Conservation (phyloP, 2,329 filamentous ascomycete genomes). For the Fusarium staphyleae region DNA sequence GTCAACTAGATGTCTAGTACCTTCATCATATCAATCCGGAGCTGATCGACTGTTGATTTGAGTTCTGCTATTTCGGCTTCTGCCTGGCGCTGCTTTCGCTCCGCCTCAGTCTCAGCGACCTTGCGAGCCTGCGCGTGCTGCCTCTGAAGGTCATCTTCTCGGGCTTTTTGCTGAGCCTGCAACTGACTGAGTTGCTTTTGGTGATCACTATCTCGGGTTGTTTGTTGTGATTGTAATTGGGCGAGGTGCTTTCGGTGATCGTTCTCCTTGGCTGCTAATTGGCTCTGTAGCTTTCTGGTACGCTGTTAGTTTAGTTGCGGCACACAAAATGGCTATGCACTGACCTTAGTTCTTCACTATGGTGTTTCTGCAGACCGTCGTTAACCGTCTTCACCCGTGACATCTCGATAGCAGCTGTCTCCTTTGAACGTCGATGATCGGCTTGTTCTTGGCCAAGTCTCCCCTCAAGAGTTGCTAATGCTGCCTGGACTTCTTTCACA, state of each 20-base stretch:
- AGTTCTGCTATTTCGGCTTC: conserved; percentile 72
- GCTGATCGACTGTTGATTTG: conserved; percentile 63
- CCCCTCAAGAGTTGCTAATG: conserved; percentile 56
- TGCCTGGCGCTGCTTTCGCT: conserved; percentile 55
- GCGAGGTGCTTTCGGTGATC: conserved; percentile 43
- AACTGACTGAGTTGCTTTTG: conserved; percentile 39
- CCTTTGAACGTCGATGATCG: conserved; percentile 70
- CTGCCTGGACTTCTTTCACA: conserved; percentile 56
- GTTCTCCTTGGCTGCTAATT: conserved; percentile 42
- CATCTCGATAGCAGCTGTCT: conserved; percentile 55
- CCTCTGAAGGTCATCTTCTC: conserved; percentile 48
- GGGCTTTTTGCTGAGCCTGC: conserved; percentile 28
- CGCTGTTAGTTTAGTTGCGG: conserved; percentile 21
- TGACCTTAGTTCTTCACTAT: conserved; percentile 70
- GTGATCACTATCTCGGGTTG: conserved; percentile 38
- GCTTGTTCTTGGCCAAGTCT: conserved; percentile 75
- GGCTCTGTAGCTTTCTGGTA: conserved; percentile 44
- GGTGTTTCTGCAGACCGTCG: conserved; percentile 72
- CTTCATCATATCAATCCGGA: conserved; percentile 70
- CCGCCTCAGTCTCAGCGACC: conserved; percentile 56
- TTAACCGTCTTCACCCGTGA: conserved; percentile 67
- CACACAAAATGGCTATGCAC: conserved; percentile 25
- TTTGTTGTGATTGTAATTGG: conserved; percentile 43
- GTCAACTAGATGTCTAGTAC: conserved; percentile 43
- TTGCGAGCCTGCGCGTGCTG: conserved; percentile 57